phyloP scores from a whole-genome alignment of 441 rosid species.

The Viola pubescens region DNA sequence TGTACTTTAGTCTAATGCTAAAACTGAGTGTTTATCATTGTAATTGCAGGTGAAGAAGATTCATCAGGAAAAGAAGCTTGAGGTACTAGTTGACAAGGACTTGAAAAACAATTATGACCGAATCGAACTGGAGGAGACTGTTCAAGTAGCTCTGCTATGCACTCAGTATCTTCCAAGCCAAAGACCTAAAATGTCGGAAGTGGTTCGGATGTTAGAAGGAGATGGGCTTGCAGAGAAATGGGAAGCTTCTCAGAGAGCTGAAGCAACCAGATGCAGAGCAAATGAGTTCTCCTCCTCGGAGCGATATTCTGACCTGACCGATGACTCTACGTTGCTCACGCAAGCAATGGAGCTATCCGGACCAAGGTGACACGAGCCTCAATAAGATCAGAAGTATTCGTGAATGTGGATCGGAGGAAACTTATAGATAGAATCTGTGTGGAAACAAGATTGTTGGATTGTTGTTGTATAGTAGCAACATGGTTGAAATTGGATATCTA shows the following conservation, averaged over 20 bases:
- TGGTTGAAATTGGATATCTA: conserved; percentile 13
- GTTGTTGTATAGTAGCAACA: conserved; percentile 28
- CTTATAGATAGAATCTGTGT: not conserved
- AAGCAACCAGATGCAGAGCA: conserved; percentile 47
- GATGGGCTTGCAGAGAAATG: conserved; percentile 93
- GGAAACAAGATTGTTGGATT: conserved; percentile 22
- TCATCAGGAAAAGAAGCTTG: conserved; percentile 79
- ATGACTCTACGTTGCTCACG: conserved; percentile 69
- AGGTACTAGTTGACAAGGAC: conserved; percentile 76
- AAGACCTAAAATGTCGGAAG: conserved; percentile 95
- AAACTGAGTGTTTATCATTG: not conserved
- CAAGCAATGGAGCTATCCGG: conserved; percentile 99
- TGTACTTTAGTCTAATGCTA: not conserved
- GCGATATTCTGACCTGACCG: conserved; percentile 81
- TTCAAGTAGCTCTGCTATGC: conserved; percentile 73
- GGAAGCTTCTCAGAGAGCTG: conserved; percentile 86
- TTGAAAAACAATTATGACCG: conserved; percentile 58
- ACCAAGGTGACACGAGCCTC: conserved; percentile 49
- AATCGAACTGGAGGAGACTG: conserved; percentile 81
- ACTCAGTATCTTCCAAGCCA: conserved; percentile 70
- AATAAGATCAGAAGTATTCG: conserved; percentile 2
- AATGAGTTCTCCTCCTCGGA: conserved; percentile 73
- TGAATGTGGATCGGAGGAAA: conserved; percentile 6
- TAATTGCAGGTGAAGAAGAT: conserved; percentile 61
- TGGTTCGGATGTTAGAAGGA: conserved; percentile 90